Base-by-base conservation (phyloP, 352 stramenopile species). In the Globisporangium ultimum region DNA sequence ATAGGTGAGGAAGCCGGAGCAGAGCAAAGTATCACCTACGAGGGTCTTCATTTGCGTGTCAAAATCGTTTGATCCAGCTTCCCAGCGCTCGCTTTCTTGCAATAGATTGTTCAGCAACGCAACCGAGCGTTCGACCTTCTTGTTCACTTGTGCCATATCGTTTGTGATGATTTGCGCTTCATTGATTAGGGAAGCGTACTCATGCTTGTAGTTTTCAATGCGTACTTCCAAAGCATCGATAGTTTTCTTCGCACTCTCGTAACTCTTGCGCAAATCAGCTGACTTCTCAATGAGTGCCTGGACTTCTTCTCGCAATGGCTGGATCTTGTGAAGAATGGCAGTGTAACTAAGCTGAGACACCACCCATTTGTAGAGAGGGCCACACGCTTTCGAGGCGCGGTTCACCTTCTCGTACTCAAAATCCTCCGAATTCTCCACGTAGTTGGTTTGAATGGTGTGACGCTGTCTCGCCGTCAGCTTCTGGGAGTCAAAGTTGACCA, bases 321-420 rank as follows among this genome's bases (percentile, higher is more conserved):
- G 93, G 59, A 99, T 98, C 50, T 93, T 96, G 72, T 98, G 97
- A 59, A 99, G 87, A 63, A 99, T 99, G 22, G 88, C 87, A 15
- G 95, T 98, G 75, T 99, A 99, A 63, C 96, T 97, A 11, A 99
- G 86, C 73, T 99, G 97, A 53, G 94, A 99, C 34, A 96, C 80
- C 47, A 98, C 93, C 98, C 98, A 99, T 68, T 98, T 97, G 74
- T 98, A 99, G 15, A 99, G 81, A 32, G 98, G 98, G 36, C 98
- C 98, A 70, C 98, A 99, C 18, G 98, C 98, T 65, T 97, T 97
- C 13, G 91, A 98, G 7, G 95, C 92, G 42, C 90, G 87, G 55
- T 96, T 93, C 38, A 98, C 94, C 68, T 95, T 96, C 47, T 96
- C 87, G 58, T 93, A 96, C 55, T 96, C 87, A 55, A 96, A 96